Evolutionary conservation across 345 rosid genomes (phyloP).

Genomic region (Ceriops zippeliana): DNA sequence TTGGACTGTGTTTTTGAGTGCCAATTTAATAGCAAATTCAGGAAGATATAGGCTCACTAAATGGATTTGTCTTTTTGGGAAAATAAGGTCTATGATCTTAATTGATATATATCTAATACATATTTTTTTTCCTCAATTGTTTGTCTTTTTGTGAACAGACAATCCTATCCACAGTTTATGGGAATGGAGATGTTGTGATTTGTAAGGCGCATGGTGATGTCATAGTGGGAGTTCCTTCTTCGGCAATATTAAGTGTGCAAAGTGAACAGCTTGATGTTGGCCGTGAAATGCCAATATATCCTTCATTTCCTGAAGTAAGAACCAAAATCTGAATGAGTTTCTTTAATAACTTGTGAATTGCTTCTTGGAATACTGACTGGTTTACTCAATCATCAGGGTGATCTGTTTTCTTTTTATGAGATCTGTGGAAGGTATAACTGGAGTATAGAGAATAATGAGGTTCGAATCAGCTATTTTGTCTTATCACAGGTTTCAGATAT

Average conservation of each 20-base stretch:
- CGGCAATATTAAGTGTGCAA: conserved; percentile 59
- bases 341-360: conserved; percentile 10
- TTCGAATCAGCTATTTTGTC: conserved; percentile 24
- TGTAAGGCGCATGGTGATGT: conserved; percentile 62
- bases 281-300: conserved; percentile 66
- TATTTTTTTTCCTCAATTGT: conserved; percentile 9
- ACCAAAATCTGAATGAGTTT: conserved; percentile 18
- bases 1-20: not conserved
- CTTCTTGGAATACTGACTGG: conserved; percentile 22
- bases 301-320: conserved; percentile 77
- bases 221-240: conserved; percentile 70
- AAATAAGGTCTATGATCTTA: not conserved
- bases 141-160: conserved; percentile 45
- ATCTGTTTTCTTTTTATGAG: conserved; percentile 74
- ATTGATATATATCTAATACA: conserved; percentile 1
- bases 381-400: conserved; percentile 52
- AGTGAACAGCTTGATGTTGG: conserved; percentile 79
- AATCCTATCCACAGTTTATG: conserved; percentile 58
- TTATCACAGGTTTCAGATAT: conserved; percentile 12
- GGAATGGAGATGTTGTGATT: conserved; percentile 50
- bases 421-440: conserved; percentile 69
- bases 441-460: conserved; percentile 77
- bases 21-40: not conserved
- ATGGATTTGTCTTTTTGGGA: not conserved
- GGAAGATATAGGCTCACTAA: not conserved